Evolutionary conservation across 2,329 filamentous ascomycete species (phyloP).

Genomic region (Trichophyton benhamiae): DNA sequence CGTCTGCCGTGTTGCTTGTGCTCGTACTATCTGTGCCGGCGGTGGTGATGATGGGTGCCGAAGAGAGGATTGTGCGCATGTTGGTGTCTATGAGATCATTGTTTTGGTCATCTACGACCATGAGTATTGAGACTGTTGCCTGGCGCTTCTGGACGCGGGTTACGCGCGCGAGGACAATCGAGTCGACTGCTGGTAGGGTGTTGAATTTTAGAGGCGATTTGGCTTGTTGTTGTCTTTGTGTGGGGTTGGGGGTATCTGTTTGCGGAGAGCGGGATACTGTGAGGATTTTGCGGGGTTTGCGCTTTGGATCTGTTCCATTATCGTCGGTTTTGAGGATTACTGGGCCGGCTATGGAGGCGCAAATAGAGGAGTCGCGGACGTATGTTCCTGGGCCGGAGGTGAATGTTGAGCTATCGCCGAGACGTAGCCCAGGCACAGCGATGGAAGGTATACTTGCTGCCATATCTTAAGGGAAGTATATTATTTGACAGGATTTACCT

Average conservation of each 20-base stretch:
- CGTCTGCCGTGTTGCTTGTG: constrained; percentile 44
- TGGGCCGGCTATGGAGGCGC: constrained; percentile 69
- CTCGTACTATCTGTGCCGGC: constrained; percentile 18
- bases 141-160: constrained; percentile 75
- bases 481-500: constrained; percentile 1
- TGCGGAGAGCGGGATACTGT: constrained; percentile 24
- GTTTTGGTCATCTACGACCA: constrained; percentile 49
- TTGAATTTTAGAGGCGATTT: constrained; percentile 37
- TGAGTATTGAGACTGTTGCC: constrained; percentile 73
- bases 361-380: constrained; percentile 60
- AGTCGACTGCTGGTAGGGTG: constrained; percentile 68
- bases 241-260: background rate
- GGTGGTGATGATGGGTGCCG: constrained; percentile 15
- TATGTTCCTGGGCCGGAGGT: constrained; percentile 73
- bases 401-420: constrained; percentile 57
- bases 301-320: constrained; percentile 19
- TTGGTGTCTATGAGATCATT: constrained; percentile 18
- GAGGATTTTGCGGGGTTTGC: constrained; percentile 15
- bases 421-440: constrained; percentile 68
- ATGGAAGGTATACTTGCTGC: constrained; percentile 30
- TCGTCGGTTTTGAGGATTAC: constrained; percentile 40
- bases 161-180: constrained; percentile 70
- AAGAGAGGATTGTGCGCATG: constrained; percentile 26
- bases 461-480: background rate
- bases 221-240: constrained; percentile 6